Evolutionary conservation across 495 filamentous ascomycete genomes (phyloP), one percentile per base, ranked within the genome.

Genomic region (Penicillium alfredii): DNA sequence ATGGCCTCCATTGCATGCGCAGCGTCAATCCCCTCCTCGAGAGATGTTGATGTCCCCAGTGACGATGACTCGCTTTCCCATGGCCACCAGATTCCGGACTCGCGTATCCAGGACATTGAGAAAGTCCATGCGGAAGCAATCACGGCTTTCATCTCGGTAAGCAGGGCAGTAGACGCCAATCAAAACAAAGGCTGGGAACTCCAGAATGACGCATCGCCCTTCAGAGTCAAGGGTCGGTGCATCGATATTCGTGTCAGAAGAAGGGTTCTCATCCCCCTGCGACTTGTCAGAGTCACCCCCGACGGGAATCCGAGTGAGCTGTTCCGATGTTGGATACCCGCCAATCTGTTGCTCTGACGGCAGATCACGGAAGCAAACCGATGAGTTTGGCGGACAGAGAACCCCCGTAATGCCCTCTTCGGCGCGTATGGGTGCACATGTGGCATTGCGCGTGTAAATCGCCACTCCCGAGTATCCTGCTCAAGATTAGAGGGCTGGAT

Each of bases 391-490:
- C 2, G 86, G 79, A 20, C 75, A 80, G 16, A 96, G 73, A 8
- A 86, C 67, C 6, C 92, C 92, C 3, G 85, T 84, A 36, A 98
- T 77, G 17, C 92, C 92, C 69, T 96, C 92, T 64, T 98, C 92
- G 2, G 88, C 90, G 28, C 82, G 77, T 9, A 98, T 88, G 0
- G 92, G 92, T 11, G 80, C 77, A 57, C 92, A 97, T 35, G 77
- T 80, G 3, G 84, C 77, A 53, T 88, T 86, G n/a, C 89, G 78
- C 2, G 88, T 95, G 60, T 97, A 98, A 12, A 98, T 86, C 8
- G 84, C 92, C 2, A 98, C 87, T 2, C 92, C 92, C 11, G 92
- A 93, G 56, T 98, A 98, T n/a, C 92, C 89, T 93, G 23, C n/a
- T n/a, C n/a, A n/a, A n/a, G n/a, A n/a, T n/a, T n/a, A n/a, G n/a